Percentiles rank a stretch among this genome's conserved stretches.
Evolutionary conservation across 495 filamentous ascomycete genomes (phyloP).

Genomic region (Penicillium malachiteum): DNA sequence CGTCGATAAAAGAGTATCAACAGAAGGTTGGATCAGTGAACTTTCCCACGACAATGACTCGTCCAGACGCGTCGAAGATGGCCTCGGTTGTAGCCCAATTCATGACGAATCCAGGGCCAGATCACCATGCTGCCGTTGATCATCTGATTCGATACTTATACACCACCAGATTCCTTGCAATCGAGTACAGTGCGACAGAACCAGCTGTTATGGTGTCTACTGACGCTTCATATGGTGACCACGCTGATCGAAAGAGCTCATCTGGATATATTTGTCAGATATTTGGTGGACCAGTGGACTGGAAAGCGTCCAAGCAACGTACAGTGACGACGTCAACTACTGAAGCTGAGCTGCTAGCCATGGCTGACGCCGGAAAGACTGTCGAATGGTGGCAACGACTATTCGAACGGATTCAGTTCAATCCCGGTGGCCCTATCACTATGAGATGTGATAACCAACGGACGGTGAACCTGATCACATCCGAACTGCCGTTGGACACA

Average conservation of each 20-base stretch:
- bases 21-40: conserved; percentile 24
- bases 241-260: conserved; percentile 16
- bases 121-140: conserved; percentile 13
- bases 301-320: conserved; percentile 18
- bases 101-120: conserved; percentile 18
- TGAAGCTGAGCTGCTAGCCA: conserved; percentile 14
- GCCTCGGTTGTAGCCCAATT: conserved; percentile 14
- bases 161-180: conserved; percentile 4
- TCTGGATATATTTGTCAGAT: conserved; percentile 17
- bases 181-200: conserved; percentile 4
- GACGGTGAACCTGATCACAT: not conserved
- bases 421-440: not conserved
- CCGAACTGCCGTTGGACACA: conserved; percentile 8
- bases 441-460: conserved; percentile 2
- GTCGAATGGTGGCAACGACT: conserved; percentile 13
- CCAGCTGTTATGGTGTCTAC: conserved; percentile 3
- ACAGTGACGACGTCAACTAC: conserved; percentile 18
- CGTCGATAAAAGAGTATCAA: conserved; percentile 18
- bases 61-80: conserved; percentile 18
- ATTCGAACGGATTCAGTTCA: not conserved
- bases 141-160: conserved; percentile 18
- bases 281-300: conserved; percentile 22
- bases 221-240: conserved; percentile 22
- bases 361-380: conserved; percentile 4
- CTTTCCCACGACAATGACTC: conserved; percentile 22